Evolutionary conservation across 2,329 filamentous ascomycete genomes (phyloP), one percentile per base, ranked within the genome.

Genomic region (Aspergillus oerlinghausenensis): DNA sequence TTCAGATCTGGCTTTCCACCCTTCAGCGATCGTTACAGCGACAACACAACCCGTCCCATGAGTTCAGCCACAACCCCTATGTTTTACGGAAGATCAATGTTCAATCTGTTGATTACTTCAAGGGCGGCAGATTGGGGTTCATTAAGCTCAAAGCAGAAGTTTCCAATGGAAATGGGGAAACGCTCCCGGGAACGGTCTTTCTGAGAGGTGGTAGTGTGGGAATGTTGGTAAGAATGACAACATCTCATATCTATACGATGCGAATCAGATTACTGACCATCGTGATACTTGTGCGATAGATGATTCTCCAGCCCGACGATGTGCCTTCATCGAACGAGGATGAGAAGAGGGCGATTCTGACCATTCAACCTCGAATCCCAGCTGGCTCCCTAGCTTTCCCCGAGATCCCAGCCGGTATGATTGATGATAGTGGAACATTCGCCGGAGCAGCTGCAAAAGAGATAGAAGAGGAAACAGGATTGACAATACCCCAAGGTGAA

Each of bases 391-490:
- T 85, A 3, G 71, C 78, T 1, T 81, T 86, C 56, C 64, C 76
- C 11, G 83, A 85, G 65, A 78, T 86, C 8, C 83, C 83, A 2
- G 83, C 83, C 0, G 83, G 83, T 19, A 85, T 86, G 82, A 72
- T 86, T 1, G 83, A 86, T 60, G 80, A 81, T 58, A 73, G 70
- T 40, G 79, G 80, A 9, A 78, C 77, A 0, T 82, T 85, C 58
- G 72, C 76, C 0, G 82, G 83, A 6, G 79, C 75, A 9, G 83
- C 83, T 0, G 82, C 81, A 2, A 78, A 79, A 51, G 83, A 86
- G 60, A 82, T 86, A 38, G 62, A 78, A 29, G 82, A 85, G 65
- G 83, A 86, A 65, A 83, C 81, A 0, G 79, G 79, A 0, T 67
- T 86, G n/a, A 70, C 70, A 11, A 79, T 85, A 51, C 68, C 74